Evolutionary conservation across 75 land plant species (phyloP), one percentile per base, ranked within the genome.

Genomic region (Pinus tabuliformis): DNA sequence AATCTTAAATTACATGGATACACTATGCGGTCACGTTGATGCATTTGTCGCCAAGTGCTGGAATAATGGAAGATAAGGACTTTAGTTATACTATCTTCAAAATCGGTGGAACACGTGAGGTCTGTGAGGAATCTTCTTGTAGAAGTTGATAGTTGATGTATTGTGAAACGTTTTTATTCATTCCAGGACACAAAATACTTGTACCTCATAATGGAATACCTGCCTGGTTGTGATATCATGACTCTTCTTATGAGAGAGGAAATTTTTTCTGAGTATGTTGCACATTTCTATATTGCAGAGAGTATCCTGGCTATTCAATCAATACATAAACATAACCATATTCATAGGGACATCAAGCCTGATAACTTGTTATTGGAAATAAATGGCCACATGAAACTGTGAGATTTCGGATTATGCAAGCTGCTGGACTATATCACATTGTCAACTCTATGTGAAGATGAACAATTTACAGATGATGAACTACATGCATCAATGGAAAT

Each of bases 331-430:
- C 93, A 94, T 80, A 94, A 82, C 73, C 92, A 94, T 77, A 83
- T 94, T 45, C 97, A 94, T 77, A 86, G 99, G 80, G 99, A 97
- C 70, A 95, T 97, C 59, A 97, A 95, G 78, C 99, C 99, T 72
- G 99, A 97, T 77, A 97, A 97, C 78, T 78, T 97, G 73, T 86
- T 97, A 68, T 81, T 97, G 58, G 98, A 95, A 77, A 90, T 80
- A 75, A 70, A 93, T 83, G 99, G 99, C 6, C 99, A 97, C 83
- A 80, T 97, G 88, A 97, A 95, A 83, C 92, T 97, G 56, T 95
- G 98, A 37, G 99, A 97, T 86, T 97, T 97, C 88, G 99, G 99
- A 63, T 86, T 97, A 79, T 95, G 99, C 76, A 97, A 97, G 77
- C 95, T 98, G 3, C 75, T 97, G 16, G 98, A 95, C 71, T 86